Evolutionary conservation across 768 basidiomycete genomes (phyloP).

Genomic region (Lactifluus pinguis): DNA sequence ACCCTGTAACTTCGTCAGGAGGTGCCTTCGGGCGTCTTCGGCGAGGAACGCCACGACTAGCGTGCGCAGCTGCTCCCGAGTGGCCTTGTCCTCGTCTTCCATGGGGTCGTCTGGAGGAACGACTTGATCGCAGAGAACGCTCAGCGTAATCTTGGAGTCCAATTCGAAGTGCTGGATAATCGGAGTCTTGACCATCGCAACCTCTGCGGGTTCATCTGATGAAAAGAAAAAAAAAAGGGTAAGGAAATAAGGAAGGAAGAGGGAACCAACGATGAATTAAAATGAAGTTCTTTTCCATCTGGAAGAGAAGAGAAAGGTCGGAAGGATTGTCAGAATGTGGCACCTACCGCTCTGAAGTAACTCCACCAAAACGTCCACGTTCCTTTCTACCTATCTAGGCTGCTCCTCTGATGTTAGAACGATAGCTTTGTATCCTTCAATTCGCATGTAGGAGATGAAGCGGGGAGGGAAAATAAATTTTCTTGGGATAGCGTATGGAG

Average conservation of each 20-base stretch:
- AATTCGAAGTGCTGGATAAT: conserved; percentile 55
- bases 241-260: too few species aligned
- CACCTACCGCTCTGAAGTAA: too few species aligned
- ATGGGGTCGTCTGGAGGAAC: conserved; percentile 39
- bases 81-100: conserved; percentile 48
- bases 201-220: conserved; percentile 58
- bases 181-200: conserved; percentile 49
- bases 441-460: too few species aligned
- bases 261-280: too few species aligned
- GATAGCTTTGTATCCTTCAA: too few species aligned
- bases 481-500: not conserved
- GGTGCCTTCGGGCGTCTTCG: conserved; percentile 39
- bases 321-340: too few species aligned
- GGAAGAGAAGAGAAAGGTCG: too few species aligned
- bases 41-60: conserved; percentile 36
- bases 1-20: conserved; percentile 37
- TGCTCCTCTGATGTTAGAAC: too few species aligned
- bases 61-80: too few species aligned
- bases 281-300: not conserved
- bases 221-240: not conserved
- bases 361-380: too few species aligned
- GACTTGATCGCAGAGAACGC: conserved; percentile 63
- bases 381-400: too few species aligned
- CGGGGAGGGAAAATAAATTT: not conserved
- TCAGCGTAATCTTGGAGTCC: conserved; percentile 32